Percentiles rank a stretch among this genome's conserved stretches.
Evolutionary conservation across 768 basidiomycete genomes (phyloP).

Genomic region (Dioszegia hungarica): DNA sequence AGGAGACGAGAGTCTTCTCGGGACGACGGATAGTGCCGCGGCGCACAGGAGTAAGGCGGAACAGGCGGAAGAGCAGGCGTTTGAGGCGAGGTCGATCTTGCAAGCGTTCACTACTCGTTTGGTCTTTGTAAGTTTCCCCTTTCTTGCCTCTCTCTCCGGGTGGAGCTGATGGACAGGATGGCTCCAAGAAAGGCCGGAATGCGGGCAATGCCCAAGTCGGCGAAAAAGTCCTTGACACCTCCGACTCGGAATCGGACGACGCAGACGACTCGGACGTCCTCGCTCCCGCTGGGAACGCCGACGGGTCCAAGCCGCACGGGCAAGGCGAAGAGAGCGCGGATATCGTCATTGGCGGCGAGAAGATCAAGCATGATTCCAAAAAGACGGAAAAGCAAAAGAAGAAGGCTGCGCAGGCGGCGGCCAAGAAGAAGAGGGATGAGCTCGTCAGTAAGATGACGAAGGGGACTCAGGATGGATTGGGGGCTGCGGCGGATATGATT

Average conservation of each 20-base stretch:
- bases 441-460: conserved; percentile 49
- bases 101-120: conserved; percentile 32
- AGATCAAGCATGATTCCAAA: conserved; percentile 20
- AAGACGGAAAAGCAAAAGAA: conserved; percentile 42
- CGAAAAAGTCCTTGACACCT: conserved; percentile 30
- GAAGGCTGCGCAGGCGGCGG: conserved; percentile 40
- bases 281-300: neutral
- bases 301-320: neutral
- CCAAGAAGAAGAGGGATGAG: conserved; percentile 49
- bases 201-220: conserved; percentile 47
- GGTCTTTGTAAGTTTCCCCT: conserved; percentile 27
- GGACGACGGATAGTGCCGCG: conserved; percentile 43
- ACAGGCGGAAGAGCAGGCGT: conserved; percentile 51
- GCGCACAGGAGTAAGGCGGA: conserved; percentile 49
- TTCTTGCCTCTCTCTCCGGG: too few species aligned
- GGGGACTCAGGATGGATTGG: conserved; percentile 45
- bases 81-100: conserved; percentile 47
- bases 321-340: conserved; percentile 34
- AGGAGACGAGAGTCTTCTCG: conserved; percentile 50
- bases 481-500: conserved; percentile 47
- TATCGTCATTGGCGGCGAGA: conserved; percentile 23
- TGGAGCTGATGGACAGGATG: conserved; percentile 27
- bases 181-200: conserved; percentile 41
- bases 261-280: conserved; percentile 17
- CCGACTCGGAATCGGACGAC: conserved; percentile 23